Conservation (phyloP, 2,329 filamentous ascomycete genomes). For the Phyllosticta citrichinensis region DNA sequence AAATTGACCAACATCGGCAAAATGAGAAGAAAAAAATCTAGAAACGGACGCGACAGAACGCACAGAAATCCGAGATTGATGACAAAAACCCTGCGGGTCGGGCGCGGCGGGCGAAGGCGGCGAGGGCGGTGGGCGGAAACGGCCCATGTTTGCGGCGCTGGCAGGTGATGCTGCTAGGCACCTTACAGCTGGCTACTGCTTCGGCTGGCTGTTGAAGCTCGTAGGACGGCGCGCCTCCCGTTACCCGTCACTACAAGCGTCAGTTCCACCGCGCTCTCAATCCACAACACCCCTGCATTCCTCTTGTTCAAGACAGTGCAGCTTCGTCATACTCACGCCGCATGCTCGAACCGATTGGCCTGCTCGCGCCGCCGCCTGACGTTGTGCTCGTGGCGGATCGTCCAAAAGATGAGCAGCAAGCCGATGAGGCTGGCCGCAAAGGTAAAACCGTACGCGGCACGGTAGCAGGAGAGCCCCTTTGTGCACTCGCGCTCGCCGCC, state of each 20-base stretch:
- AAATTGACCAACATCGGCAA: too few relatives aligned
- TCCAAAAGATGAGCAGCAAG: constrained; percentile 58
- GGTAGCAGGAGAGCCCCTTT: constrained; percentile 73
- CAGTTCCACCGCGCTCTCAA: not conserved
- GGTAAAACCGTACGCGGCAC: constrained; percentile 69
- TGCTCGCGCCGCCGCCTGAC: constrained; percentile 15
- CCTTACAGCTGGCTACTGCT: not conserved
- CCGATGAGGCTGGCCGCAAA: constrained; percentile 61
- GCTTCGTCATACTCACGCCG: not conserved
- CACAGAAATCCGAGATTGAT: not conserved
- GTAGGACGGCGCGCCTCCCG: not conserved
- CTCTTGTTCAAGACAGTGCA: not conserved
- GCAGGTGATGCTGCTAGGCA: not conserved
- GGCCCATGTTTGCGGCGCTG: not conserved
- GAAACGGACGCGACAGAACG: too few relatives aligned
- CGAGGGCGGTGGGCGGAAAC: not conserved
- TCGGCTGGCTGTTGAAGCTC: not conserved
- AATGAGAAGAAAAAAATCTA: too few relatives aligned
- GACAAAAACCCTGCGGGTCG: not conserved
- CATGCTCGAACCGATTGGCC: not conserved
- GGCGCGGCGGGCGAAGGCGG: not conserved
- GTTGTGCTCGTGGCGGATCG: constrained; percentile 51
- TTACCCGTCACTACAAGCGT: not conserved
- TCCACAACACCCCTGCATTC: not conserved
- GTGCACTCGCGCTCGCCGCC: constrained; percentile 65